These are phyloP conservation scores for Boletus rubescentipes DNA, from an alignment of 768 basidiomycete species.

Conservation along the genomic window DNA sequence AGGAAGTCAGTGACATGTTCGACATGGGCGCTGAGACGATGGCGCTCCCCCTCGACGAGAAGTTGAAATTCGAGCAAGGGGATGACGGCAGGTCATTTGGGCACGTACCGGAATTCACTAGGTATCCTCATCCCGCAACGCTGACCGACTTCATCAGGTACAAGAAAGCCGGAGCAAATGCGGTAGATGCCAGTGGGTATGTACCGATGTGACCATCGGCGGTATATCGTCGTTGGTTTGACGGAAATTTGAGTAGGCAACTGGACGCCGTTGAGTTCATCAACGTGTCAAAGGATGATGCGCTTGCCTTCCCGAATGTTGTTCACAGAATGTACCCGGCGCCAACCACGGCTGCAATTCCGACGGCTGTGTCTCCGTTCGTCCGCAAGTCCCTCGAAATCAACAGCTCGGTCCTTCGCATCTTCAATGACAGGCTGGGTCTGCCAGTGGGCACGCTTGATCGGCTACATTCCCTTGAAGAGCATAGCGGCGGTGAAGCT, in stretches of 20 bases:
- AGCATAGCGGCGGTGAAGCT: slow-evolving; percentile 57
- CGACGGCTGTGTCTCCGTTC: slow-evolving; percentile 51
- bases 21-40: slow-evolving; percentile 42
- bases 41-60: slow-evolving; percentile 41
- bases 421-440: slow-evolving; percentile 58
- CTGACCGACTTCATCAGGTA: slow-evolving; percentile 38
- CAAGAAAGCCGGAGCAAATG: slow-evolving; percentile 62
- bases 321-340: slow-evolving; percentile 57
- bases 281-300: slow-evolving; percentile 70
- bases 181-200: slow-evolving; percentile 57
- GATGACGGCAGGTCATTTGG: slow-evolving; percentile 42
- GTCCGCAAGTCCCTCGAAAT: slow-evolving; percentile 56
- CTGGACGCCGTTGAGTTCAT: slow-evolving; percentile 62
- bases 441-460: slow-evolving; percentile 50
- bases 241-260: not conserved
- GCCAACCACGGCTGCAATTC: slow-evolving; percentile 51
- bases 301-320: slow-evolving; percentile 53
- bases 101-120: slow-evolving; percentile 9
- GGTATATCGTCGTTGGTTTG: not conserved
- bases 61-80: slow-evolving; percentile 44
- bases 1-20: slow-evolving; percentile 40
- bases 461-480: slow-evolving; percentile 42
- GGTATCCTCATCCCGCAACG: not conserved
- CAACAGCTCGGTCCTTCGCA: slow-evolving; percentile 48
- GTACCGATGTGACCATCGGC: not conserved